Percentiles rank a stretch among this genome's conserved stretches.
Conservation (phyloP, 306 rosid genomes). For the Casuarina equisetifolia region DNA sequence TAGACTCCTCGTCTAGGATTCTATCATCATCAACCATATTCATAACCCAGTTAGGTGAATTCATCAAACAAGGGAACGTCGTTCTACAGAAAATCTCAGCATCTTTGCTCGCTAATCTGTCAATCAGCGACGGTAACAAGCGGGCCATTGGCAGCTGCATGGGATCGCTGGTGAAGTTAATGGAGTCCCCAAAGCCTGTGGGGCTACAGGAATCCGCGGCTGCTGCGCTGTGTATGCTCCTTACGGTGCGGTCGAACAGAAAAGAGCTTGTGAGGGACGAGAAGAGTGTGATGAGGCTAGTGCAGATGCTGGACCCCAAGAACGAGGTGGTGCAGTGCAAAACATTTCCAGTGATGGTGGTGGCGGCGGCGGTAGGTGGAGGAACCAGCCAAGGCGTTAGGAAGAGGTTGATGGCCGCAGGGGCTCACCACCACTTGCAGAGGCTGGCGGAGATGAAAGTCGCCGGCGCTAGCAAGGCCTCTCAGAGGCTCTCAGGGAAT, state of each 20-base stretch:
- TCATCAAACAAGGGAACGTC: constrained; percentile 44
- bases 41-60: constrained; percentile 41
- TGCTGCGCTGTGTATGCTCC: constrained; percentile 35
- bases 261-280: constrained; percentile 54
- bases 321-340: constrained; percentile 33
- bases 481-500: constrained; percentile 52
- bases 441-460: constrained; percentile 44
- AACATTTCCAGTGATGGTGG: constrained; percentile 37
- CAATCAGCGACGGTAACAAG: constrained; percentile 53
- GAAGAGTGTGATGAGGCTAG: constrained; percentile 54
- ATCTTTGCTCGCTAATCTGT: constrained; percentile 33
- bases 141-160: constrained; percentile 52
- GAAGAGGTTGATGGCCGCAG: constrained; percentile 44
- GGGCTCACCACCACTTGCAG: constrained; percentile 44
- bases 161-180: constrained; percentile 53
- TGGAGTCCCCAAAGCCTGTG: constrained; percentile 58
- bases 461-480: constrained; percentile 49
- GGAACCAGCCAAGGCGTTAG: constrained; percentile 55
- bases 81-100: constrained; percentile 47
- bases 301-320: constrained; percentile 47
- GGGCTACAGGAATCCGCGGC: constrained; percentile 53
- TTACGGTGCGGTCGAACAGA: constrained; percentile 54
- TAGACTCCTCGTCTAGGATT: constrained; percentile 35
- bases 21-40: constrained; percentile 48
- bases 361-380: constrained; percentile 28